A percentile compares a stretch with the other conserved stretches of the same genome.
phyloP scores from a whole-genome alignment of 2,329 filamentous ascomycete genomes.

The Niveomyces coronatus region DNA sequence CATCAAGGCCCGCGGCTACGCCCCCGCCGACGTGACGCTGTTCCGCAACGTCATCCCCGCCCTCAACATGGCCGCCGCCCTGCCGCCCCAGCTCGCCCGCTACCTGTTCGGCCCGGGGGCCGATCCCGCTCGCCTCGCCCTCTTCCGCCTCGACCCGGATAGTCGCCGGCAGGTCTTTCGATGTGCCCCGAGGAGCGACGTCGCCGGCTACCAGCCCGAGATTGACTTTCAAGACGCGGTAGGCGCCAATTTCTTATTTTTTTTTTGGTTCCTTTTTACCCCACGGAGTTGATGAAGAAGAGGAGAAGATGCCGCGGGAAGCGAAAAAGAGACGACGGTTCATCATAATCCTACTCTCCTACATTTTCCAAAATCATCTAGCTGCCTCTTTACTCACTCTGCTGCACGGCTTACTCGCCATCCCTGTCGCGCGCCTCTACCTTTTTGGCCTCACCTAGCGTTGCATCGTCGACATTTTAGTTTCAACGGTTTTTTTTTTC shows the following conservation, averaged over 20 bases:
- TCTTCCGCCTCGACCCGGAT: slow-evolving; percentile 57
- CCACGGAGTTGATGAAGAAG: too few species aligned
- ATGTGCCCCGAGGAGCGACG: slow-evolving; percentile 47
- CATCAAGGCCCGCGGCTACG: slow-evolving; percentile 48
- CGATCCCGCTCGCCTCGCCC: slow-evolving; percentile 46
- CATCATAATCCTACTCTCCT: too few species aligned
- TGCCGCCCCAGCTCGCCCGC: slow-evolving; percentile 50
- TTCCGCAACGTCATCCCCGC: slow-evolving; percentile 49
- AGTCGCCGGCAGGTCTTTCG: slow-evolving; percentile 48
- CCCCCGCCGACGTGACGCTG: slow-evolving; percentile 49
- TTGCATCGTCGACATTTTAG: not conserved
- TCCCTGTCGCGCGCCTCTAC: not conserved
- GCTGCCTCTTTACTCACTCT: not conserved
- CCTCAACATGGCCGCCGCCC: slow-evolving; percentile 46
- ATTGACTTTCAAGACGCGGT: slow-evolving; percentile 63
- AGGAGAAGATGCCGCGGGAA: too few species aligned
- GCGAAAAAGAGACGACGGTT: too few species aligned
- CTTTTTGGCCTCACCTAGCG: not conserved
- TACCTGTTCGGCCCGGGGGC: slow-evolving; percentile 64
- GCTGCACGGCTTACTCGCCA: not conserved
- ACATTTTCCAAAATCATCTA: not conserved
- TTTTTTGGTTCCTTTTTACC: not conserved
- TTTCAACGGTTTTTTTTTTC: not conserved
- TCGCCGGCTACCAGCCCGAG: slow-evolving; percentile 52
- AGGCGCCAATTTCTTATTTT: slow-evolving; percentile 19